These are phyloP conservation scores for Stephanodiscus triporus DNA, from an alignment of 108 stramenopile genomes.

Conservation along the genomic window DNA sequence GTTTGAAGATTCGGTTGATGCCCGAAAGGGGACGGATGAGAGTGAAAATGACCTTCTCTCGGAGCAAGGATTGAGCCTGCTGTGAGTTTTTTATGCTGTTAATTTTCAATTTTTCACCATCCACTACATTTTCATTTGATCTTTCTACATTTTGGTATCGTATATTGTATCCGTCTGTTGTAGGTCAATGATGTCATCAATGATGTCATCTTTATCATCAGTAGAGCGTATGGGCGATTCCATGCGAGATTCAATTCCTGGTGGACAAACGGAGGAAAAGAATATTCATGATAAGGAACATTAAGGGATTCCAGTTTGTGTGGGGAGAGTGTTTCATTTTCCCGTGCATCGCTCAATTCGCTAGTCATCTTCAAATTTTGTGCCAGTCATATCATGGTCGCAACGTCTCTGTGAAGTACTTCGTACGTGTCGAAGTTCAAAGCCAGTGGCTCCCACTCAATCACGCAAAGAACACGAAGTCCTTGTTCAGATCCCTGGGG, in stretches of 20 bases:
- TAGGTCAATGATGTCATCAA: slow-evolving; percentile 29
- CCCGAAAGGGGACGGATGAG: not conserved
- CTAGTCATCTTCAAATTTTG: no score
- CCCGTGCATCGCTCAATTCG: no score
- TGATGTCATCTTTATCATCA: not conserved
- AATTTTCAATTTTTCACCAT: not conserved
- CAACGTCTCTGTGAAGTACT: slow-evolving; percentile 96
- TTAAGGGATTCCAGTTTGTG: not conserved
- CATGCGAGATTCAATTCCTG: not conserved
- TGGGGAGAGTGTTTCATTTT: not conserved
- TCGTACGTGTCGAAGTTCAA: slow-evolving; percentile 90
- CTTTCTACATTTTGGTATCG: no score
- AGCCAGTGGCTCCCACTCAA: slow-evolving; percentile 86
- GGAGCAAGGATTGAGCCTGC: not conserved
- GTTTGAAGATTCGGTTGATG: not conserved
- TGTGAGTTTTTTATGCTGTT: not conserved
- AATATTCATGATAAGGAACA: not conserved
- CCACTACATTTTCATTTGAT: not conserved
- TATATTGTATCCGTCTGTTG: not conserved
- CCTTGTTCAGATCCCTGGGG: slow-evolving; percentile 80
- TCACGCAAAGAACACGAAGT: slow-evolving; percentile 92
- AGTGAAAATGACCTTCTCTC: not conserved
- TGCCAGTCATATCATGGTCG: slow-evolving; percentile 90
- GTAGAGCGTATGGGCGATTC: not conserved
- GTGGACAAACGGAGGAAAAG: no score